These are phyloP conservation scores for Schizopora paradoxa DNA, from an alignment of 1,284 basidiomycete species.

Conservation along the genomic window DNA sequence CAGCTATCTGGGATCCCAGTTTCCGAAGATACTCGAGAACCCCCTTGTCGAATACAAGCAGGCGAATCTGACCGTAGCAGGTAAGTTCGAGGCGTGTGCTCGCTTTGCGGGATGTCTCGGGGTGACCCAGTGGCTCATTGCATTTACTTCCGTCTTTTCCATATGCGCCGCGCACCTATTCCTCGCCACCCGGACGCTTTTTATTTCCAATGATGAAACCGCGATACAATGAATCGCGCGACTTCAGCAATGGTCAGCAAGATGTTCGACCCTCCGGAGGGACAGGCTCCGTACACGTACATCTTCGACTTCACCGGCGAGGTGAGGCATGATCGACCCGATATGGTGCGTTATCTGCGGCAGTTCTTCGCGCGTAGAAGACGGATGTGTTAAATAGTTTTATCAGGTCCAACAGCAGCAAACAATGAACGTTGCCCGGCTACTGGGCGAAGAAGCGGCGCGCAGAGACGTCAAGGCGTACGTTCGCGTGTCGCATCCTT, in stretches of 20 bases:
- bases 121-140: slow-evolving; percentile 2
- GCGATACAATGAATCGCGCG: slow-evolving; percentile 3
- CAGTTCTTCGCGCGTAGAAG: slow-evolving; percentile 12
- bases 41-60: slow-evolving; percentile 78
- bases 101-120: not conserved
- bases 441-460: slow-evolving; percentile 65
- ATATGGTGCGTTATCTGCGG: slow-evolving; percentile 46
- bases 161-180: not conserved
- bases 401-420: slow-evolving; percentile 70
- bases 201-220: not conserved
- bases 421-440: slow-evolving; percentile 68
- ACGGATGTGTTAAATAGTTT: slow-evolving; percentile 7
- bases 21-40: slow-evolving; percentile 62
- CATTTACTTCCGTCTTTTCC: slow-evolving; percentile 4
- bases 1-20: slow-evolving; percentile 78
- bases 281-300: slow-evolving; percentile 59
- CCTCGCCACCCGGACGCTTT: not conserved
- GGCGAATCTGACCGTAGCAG: slow-evolving; percentile 67
- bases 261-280: slow-evolving; percentile 65
- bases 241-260: slow-evolving; percentile 60
- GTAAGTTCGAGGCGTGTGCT: slow-evolving; percentile 51
- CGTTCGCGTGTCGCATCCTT: slow-evolving; percentile 75
- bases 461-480: slow-evolving; percentile 69
- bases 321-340: slow-evolving; percentile 70
- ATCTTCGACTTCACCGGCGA: slow-evolving; percentile 84